Evolutionary conservation across 371 early-diverging fungal genomes (phyloP).

Genomic region (Circinella umbellata): DNA sequence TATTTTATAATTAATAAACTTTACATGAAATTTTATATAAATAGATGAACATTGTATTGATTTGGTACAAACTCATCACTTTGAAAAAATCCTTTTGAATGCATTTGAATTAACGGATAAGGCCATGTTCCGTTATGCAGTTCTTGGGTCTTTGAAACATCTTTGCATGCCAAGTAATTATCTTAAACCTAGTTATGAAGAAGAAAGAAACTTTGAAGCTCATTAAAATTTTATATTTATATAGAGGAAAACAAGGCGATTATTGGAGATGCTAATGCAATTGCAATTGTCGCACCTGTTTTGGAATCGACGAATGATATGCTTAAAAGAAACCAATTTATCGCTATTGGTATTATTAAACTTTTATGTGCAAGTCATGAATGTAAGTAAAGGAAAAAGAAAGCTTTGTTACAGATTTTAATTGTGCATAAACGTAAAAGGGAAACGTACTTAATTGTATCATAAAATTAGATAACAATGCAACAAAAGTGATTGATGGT

Average conservation of each 20-base stretch:
- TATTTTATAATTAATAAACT: too few relatives aligned
- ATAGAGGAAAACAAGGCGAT: slow-evolving; percentile 53
- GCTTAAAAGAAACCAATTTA: slow-evolving; percentile 66
- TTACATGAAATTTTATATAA: not conserved
- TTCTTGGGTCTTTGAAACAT: slow-evolving; percentile 65
- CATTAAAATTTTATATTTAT: not conserved
- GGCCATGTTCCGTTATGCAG: slow-evolving; percentile 62
- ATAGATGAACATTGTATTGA: slow-evolving; percentile 63
- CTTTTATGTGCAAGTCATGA: slow-evolving; percentile 52
- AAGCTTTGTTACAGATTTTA: too few relatives aligned
- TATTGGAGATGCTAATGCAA: slow-evolving; percentile 56
- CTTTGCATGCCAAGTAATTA: slow-evolving; percentile 61
- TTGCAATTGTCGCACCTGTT: slow-evolving; percentile 48
- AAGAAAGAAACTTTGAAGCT: too few relatives aligned
- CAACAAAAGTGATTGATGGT: slow-evolving; percentile 32
- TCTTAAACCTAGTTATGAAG: not conserved
- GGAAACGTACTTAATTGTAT: not conserved
- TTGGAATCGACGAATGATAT: slow-evolving; percentile 60
- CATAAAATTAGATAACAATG: slow-evolving; percentile 37
- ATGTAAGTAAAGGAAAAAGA: slow-evolving; percentile 34
- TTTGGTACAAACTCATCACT: slow-evolving; percentile 55
- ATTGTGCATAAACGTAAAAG: not conserved
- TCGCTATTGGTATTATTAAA: slow-evolving; percentile 66
- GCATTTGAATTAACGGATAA: slow-evolving; percentile 56
- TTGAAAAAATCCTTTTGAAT: slow-evolving; percentile 51